Percentiles rank a stretch among this genome's conserved stretches.
Evolutionary conservation across 2,329 filamentous ascomycete genomes (phyloP).

Genomic region (Atkinsonella hypoxylon): DNA sequence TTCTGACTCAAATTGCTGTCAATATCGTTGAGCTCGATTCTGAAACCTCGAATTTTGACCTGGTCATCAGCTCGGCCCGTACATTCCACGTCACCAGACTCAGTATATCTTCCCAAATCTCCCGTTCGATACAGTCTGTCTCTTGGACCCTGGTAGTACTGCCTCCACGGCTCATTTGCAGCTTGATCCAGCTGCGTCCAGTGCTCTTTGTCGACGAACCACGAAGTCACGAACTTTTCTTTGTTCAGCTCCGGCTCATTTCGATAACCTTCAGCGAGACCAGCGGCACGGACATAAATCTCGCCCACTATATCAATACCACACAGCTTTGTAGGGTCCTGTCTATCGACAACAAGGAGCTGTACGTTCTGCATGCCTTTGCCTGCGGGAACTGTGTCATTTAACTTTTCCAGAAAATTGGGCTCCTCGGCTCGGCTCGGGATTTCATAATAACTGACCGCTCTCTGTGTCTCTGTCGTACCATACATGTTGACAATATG

Average conservation of each 20-base stretch:
- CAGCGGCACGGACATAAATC: slow-evolving; percentile 70
- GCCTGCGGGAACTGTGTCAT: slow-evolving; percentile 70
- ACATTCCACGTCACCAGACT: slow-evolving; percentile 59
- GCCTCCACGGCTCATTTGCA: slow-evolving; percentile 56
- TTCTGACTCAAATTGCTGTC: slow-evolving; percentile 69
- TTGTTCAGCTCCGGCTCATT: too few species aligned
- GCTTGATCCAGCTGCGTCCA: slow-evolving; percentile 7
- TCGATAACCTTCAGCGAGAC: slow-evolving; percentile 75
- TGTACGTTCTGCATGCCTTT: slow-evolving; percentile 84
- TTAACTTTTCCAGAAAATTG: slow-evolving; percentile 28
- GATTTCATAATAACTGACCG: slow-evolving; percentile 33
- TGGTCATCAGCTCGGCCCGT: slow-evolving; percentile 77
- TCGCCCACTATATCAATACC: slow-evolving; percentile 73
- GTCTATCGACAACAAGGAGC: slow-evolving; percentile 67
- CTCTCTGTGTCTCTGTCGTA: slow-evolving; percentile 58
- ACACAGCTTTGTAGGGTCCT: slow-evolving; percentile 56
- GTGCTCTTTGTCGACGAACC: slow-evolving; percentile 19
- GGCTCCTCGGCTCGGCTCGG: slow-evolving; percentile 53
- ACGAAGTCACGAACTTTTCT: too few species aligned
- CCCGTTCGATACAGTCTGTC: slow-evolving; percentile 83
- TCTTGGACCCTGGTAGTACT: slow-evolving; percentile 67
- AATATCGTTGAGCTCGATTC: slow-evolving; percentile 90
- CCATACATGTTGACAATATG: slow-evolving; percentile 80
- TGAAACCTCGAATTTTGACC: slow-evolving; percentile 92
- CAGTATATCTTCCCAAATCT: slow-evolving; percentile 67